A percentile compares a stretch with the other conserved stretches of the same genome.
phyloP scores from a whole-genome alignment of 2,329 filamentous ascomycete genomes.

The Pseudohalonectria lignicola region DNA sequence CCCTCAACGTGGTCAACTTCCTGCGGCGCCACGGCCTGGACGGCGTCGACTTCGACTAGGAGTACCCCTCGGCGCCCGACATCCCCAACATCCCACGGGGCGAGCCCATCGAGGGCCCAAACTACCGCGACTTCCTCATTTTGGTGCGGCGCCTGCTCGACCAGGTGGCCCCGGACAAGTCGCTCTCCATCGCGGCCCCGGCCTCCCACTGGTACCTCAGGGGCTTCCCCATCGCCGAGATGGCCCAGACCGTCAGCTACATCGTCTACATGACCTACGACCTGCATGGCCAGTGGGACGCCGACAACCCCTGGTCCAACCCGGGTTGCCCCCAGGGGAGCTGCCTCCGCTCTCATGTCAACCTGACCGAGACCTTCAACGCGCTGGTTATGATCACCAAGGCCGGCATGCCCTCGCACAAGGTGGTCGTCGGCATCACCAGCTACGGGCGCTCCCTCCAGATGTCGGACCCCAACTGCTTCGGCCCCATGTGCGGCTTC shows the following conservation, averaged over 20 bases:
- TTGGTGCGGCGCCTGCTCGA: conserved; percentile 10
- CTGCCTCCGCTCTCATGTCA: conserved; percentile 23
- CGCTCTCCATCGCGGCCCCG: conserved; percentile 15
- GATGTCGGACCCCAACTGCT: conserved; percentile 19
- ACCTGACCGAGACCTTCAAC: conserved; percentile 17
- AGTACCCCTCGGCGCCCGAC: conserved; percentile 6
- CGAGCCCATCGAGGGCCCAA: conserved; percentile 14
- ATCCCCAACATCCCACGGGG: conserved; percentile 19
- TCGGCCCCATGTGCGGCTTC: conserved; percentile 18
- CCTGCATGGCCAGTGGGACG: conserved; percentile 23
- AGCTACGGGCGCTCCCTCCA: conserved; percentile 23
- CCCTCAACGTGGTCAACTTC: conserved; percentile 5
- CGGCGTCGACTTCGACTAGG: conserved; percentile 7
- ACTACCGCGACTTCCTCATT: conserved; percentile 21
- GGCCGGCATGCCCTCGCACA: conserved; percentile 20
- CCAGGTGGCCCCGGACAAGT: conserved; percentile 14
- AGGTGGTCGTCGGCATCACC: conserved; percentile 19
- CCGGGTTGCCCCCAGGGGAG: conserved; percentile 17
- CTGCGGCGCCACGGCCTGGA: conserved; percentile 3
- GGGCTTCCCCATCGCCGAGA: conserved; percentile 17
- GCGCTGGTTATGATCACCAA: conserved; percentile 18
- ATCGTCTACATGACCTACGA: conserved; percentile 23
- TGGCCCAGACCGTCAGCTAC: conserved; percentile 17
- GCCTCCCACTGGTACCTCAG: conserved; percentile 21
- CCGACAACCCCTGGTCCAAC: neutral